Percentiles rank a stretch among this genome's conserved stretches.
Evolutionary conservation across 345 rosid species (phyloP).

Genomic region (Salix arbutifolia): DNA sequence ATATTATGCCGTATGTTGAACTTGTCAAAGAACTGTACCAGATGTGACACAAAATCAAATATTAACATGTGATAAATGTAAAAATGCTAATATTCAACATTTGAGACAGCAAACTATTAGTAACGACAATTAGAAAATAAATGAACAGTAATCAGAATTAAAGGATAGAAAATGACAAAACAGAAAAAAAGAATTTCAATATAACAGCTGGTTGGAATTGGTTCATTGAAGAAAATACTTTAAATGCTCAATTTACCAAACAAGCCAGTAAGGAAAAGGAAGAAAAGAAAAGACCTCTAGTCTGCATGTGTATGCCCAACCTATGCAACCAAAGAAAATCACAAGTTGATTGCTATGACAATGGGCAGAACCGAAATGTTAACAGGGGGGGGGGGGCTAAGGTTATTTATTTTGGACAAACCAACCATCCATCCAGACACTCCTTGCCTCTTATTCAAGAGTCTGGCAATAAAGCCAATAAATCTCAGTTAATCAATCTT

Average conservation of each 20-base stretch:
- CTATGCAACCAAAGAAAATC: not conserved
- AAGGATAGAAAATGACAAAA: not conserved
- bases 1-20: conserved; percentile 97
- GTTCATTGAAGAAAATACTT: not conserved
- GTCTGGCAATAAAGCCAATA: not conserved
- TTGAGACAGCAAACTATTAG: not conserved
- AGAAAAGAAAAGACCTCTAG: not conserved
- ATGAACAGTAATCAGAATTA: not conserved
- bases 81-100: not conserved
- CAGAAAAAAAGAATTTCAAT: not conserved
- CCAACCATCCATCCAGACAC: not conserved
- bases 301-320: not conserved
- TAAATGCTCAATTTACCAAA: not conserved
- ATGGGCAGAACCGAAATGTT: too few relatives aligned
- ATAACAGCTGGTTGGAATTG: not conserved
- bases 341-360: not conserved
- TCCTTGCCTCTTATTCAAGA: not conserved
- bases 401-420: not conserved
- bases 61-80: not conserved
- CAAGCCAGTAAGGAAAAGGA: not conserved
- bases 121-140: not conserved
- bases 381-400: too few relatives aligned
- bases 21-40: conserved; percentile 91
- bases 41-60: conserved; percentile 9
- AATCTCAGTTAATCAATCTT: not conserved